Conservation (phyloP, 1,284 basidiomycete species). For the Puccinia polysora region DNA sequence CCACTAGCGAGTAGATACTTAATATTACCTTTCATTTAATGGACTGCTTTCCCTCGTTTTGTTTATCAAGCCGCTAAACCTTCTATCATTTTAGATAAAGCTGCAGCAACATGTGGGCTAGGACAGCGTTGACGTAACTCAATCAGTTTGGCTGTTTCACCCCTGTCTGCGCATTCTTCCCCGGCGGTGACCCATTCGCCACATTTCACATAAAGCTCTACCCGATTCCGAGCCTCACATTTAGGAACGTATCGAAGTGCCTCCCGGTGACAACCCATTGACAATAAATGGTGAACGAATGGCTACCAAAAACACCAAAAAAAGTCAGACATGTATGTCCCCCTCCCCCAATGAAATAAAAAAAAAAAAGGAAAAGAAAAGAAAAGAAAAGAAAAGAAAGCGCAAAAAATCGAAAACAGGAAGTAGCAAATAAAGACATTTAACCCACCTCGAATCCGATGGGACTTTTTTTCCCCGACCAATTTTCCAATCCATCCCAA, state of each 20-base stretch:
- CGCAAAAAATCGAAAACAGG: background rate
- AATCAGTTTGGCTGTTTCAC: conserved; percentile 67
- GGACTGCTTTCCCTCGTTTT: too few species aligned
- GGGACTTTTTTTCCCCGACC: conserved; percentile 80
- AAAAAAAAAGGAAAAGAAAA: background rate
- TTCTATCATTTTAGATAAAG: conserved; percentile 35
- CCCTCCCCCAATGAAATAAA: too few species aligned
- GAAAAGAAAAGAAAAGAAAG: background rate
- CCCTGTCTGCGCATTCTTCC: conserved; percentile 76
- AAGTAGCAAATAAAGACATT: too few species aligned
- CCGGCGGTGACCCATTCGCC: conserved; percentile 82
- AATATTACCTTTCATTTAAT: too few species aligned
- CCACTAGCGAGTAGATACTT: too few species aligned
- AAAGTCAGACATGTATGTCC: too few species aligned
- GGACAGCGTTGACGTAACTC: conserved; percentile 37
- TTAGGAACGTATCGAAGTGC: conserved; percentile 69
- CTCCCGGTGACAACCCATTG: conserved; percentile 67
- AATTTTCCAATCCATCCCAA: conserved; percentile 75
- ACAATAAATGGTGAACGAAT: conserved; percentile 75
- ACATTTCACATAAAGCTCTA: conserved; percentile 79
- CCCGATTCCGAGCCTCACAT: conserved; percentile 74
- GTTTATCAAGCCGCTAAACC: conserved; percentile 26
- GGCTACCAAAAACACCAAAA: conserved; percentile 53
- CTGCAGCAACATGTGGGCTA: conserved; percentile 15
- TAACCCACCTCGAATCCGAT: conserved; percentile 66